Conservation (phyloP, 2,329 filamentous ascomycete genomes). For the Penicillium sp. region DNA sequence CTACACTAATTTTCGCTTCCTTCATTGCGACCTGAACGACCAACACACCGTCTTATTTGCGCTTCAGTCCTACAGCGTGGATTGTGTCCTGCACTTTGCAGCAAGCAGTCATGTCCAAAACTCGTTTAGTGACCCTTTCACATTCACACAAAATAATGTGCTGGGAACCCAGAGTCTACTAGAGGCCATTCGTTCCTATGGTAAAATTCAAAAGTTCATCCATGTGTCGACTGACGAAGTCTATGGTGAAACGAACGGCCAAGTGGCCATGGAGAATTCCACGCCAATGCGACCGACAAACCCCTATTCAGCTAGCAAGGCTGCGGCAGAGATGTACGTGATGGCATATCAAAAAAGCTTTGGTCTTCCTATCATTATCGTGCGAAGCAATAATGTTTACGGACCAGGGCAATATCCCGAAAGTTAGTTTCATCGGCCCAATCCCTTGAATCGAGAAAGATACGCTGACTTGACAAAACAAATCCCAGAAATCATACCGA, state of each 20-base stretch:
- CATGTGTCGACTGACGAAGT: constrained; percentile 87
- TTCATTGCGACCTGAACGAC: constrained; percentile 77
- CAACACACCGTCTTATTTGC: constrained; percentile 71
- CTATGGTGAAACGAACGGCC: constrained; percentile 75
- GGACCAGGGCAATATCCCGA: constrained; percentile 83
- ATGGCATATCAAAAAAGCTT: constrained; percentile 85
- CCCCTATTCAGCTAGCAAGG: constrained; percentile 80
- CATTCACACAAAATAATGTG: constrained; percentile 80
- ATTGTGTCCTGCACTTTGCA: constrained; percentile 82
- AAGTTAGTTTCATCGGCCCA: constrained; percentile 61
- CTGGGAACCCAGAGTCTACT: constrained; percentile 82
- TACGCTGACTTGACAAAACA: constrained; percentile 60
- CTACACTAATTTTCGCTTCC: constrained; percentile 76
- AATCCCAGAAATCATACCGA: constrained; percentile 72
- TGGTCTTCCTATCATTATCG: constrained; percentile 77
- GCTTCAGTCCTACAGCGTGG: constrained; percentile 72
- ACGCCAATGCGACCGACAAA: constrained; percentile 65
- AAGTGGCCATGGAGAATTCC: constrained; percentile 67
- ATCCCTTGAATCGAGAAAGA: constrained; percentile 38
- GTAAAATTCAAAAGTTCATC: constrained; percentile 70
- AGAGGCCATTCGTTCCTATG: constrained; percentile 74
- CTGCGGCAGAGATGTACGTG: constrained; percentile 83
- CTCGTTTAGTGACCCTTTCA: constrained; percentile 80
- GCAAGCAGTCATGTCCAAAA: constrained; percentile 85
- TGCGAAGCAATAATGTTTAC: constrained; percentile 83